Evolutionary conservation across 2,329 filamentous ascomycete genomes (phyloP).

Genomic region (Clonostachys sp.): DNA sequence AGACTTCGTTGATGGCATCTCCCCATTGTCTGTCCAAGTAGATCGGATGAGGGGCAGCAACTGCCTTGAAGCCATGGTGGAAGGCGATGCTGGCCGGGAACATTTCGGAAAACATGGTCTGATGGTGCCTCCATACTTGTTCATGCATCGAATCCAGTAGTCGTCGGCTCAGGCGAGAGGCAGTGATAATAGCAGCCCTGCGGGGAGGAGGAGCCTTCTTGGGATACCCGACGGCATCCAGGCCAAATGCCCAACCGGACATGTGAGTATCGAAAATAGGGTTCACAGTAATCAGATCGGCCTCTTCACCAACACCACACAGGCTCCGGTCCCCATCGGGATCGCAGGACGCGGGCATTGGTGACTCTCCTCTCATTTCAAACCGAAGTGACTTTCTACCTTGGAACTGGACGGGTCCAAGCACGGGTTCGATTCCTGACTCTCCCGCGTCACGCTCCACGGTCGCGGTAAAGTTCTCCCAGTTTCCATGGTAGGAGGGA

Average conservation of each 20-base stretch:
- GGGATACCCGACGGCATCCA: constrained; percentile 67
- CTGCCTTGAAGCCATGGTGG: constrained; percentile 74
- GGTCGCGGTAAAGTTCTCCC: constrained; percentile 66
- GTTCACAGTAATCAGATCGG: constrained; percentile 74
- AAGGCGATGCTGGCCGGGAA: constrained; percentile 67
- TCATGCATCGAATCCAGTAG: constrained; percentile 70
- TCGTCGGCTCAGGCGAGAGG: constrained; percentile 61
- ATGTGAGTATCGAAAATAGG: constrained; percentile 68
- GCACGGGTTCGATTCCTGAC: constrained; percentile 51
- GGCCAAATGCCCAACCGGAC: constrained; percentile 69
- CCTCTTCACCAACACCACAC: constrained; percentile 68
- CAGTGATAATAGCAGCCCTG: constrained; percentile 67
- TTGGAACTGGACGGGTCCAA: constrained; percentile 59
- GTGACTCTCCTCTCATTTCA: constrained; percentile 46
- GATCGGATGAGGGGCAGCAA: constrained; percentile 77
- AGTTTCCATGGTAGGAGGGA: constrained; percentile 62
- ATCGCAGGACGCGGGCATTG: constrained; percentile 51
- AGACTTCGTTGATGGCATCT: constrained; percentile 64
- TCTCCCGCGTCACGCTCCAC: constrained; percentile 56
- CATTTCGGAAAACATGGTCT: constrained; percentile 78
- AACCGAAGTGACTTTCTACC: constrained; percentile 40
- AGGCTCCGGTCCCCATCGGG: constrained; percentile 41
- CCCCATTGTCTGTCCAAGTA: constrained; percentile 75
- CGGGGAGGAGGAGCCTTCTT: constrained; percentile 52
- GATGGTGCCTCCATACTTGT: constrained; percentile 62